Conservation (phyloP, 768 basidiomycete genomes). For the Glaciozyma antarctica region DNA sequence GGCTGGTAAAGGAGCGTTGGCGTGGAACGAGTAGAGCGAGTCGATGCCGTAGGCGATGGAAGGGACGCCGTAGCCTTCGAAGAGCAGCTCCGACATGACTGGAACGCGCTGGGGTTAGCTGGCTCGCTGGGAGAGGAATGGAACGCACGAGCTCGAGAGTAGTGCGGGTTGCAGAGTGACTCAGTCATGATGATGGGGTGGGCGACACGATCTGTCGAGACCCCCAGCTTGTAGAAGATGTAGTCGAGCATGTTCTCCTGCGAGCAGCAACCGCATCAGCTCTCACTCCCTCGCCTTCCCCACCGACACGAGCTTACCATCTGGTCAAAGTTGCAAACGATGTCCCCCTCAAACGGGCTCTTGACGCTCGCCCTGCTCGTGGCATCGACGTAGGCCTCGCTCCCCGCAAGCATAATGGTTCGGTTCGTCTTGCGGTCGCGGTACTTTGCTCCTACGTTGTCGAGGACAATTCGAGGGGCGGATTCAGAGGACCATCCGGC, state of each 20-base stretch:
- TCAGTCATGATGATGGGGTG: conserved; percentile 94
- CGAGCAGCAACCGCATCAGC: conserved; percentile 9
- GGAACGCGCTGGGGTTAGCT: conserved; percentile 4
- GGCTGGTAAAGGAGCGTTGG: conserved; percentile 48
- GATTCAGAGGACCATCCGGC: conserved; percentile 34
- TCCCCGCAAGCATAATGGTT: conserved; percentile 76
- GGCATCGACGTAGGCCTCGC: conserved; percentile 75
- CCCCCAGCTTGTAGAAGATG: conserved; percentile 74
- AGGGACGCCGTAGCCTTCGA: conserved; percentile 82
- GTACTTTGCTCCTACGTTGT: conserved; percentile 53
- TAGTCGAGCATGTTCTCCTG: conserved; percentile 94
- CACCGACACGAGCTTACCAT: conserved; percentile 49
- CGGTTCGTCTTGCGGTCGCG: conserved; percentile 78
- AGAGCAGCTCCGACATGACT: conserved; percentile 95
- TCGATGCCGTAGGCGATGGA: conserved; percentile 81
- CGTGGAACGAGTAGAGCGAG: conserved; percentile 82
- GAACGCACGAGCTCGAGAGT: conserved; percentile 70
- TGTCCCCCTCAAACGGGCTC: conserved; percentile 88
- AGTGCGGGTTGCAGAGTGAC: conserved; percentile 72
- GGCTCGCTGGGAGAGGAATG: conserved; percentile 28
- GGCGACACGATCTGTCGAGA: conserved; percentile 60
- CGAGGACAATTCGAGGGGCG: conserved; percentile 28
- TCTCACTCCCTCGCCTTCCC: background rate
- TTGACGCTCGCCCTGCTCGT: conserved; percentile 67
- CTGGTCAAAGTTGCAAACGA: conserved; percentile 81